Evolutionary conservation across 2,329 filamentous ascomycete species (phyloP).

Genomic region (Cladophialophora immunda): DNA sequence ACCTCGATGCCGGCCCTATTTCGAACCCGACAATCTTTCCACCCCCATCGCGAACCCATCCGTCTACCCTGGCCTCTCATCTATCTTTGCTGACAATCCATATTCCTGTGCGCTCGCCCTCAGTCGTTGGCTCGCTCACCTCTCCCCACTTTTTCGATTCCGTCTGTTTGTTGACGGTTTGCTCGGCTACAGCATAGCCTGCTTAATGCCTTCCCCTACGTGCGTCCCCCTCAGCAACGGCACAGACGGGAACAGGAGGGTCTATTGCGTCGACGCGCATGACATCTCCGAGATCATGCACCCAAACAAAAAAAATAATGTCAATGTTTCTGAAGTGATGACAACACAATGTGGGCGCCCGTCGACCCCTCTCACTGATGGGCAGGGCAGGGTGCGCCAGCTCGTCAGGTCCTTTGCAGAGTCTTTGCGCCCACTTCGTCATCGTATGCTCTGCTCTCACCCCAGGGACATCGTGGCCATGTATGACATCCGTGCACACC

Average conservation of each 20-base stretch:
- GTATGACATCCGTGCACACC: conserved; percentile 19
- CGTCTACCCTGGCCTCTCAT: not conserved
- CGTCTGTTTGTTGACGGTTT: conserved; percentile 19
- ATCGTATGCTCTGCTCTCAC: conserved; percentile 3
- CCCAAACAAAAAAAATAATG: not conserved
- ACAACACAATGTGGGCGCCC: not conserved
- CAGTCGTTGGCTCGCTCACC: not conserved
- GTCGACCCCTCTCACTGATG: not conserved
- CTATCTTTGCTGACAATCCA: conserved; percentile 15
- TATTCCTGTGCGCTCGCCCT: conserved; percentile 1
- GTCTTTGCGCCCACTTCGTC: not conserved
- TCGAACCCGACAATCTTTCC: conserved; percentile 8
- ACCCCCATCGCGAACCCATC: not conserved
- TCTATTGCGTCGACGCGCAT: conserved; percentile 20
- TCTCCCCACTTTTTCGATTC: conserved; percentile 10
- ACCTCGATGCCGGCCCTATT: conserved; percentile 13
- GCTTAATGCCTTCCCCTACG: not conserved
- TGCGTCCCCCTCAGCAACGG: conserved; percentile 5
- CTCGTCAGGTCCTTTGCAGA: not conserved
- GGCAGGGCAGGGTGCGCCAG: not conserved
- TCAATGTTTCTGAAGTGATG: conserved; percentile 5
- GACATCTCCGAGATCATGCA: conserved; percentile 17
- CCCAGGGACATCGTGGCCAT: conserved; percentile 13
- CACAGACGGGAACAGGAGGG: conserved; percentile 7
- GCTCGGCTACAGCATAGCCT: conserved; percentile 5